Evolutionary conservation across 1,139 yeast genomes (phyloP).

Genomic region (Yamadazyma friedrichii): DNA sequence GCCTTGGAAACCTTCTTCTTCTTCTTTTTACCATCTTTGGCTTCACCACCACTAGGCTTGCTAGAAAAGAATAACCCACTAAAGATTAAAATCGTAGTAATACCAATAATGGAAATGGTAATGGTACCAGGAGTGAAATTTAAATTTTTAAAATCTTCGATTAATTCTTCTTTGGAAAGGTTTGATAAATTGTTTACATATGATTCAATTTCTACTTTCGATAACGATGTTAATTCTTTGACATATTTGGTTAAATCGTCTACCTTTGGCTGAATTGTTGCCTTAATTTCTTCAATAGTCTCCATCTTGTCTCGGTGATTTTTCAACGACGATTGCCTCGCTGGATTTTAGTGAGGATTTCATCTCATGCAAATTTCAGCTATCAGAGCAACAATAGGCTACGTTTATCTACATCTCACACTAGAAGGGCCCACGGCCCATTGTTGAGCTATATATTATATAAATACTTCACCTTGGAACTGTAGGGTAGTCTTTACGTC

Average conservation of each 20-base stretch:
- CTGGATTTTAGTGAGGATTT: too few species aligned
- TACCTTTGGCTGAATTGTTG: conserved; percentile 13
- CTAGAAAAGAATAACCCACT: conserved; percentile 18
- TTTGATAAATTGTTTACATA: conserved; percentile 12
- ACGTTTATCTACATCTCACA: neutral
- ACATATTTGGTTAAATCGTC: conserved; percentile 10
- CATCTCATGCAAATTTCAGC: too few species aligned
- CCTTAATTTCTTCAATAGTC: conserved; percentile 12
- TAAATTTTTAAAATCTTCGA: conserved; percentile 29
- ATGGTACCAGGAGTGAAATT: conserved; percentile 36
- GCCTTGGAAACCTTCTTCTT: conserved; percentile 44
- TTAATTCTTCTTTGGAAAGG: conserved; percentile 21
- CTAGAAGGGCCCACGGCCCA: neutral
- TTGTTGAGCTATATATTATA: conserved; percentile 13
- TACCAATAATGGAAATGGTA: conserved; percentile 31
- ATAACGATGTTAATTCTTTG: conserved; percentile 8
- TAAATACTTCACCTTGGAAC: conserved; percentile 36
- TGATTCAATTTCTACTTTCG: conserved; percentile 9
- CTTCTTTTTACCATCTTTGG: conserved; percentile 11
- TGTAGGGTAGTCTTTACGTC: conserved; percentile 27
- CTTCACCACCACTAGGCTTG: conserved; percentile 9
- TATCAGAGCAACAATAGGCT: too few species aligned
- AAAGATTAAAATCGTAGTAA: conserved; percentile 25
- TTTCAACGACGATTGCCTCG: conserved; percentile 1
- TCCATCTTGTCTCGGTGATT: conserved; percentile 4